Evolutionary conservation across 306 rosid genomes (phyloP).

Genomic region (Rosa persica): DNA sequence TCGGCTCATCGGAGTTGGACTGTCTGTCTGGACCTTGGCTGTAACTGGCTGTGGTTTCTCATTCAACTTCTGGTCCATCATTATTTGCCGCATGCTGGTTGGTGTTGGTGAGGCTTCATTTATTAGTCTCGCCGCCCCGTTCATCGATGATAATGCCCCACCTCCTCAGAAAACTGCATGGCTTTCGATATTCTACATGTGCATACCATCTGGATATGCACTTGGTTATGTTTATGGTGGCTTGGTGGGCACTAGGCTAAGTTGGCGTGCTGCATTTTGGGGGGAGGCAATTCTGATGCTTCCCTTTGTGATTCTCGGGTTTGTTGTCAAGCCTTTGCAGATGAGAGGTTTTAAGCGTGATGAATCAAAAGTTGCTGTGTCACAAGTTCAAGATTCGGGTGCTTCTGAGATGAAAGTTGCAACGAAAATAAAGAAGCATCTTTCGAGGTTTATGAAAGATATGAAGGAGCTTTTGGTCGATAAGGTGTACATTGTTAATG

Average conservation of each 20-base stretch:
- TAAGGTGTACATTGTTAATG: slow-evolving; percentile 63
- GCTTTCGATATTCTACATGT: slow-evolving; percentile 79
- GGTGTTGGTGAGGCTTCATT: slow-evolving; percentile 96
- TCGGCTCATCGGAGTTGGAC: slow-evolving; percentile 82
- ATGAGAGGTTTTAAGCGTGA: slow-evolving; percentile 54
- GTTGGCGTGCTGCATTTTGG: slow-evolving; percentile 76
- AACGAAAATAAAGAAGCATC: slow-evolving; percentile 22
- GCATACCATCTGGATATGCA: slow-evolving; percentile 83
- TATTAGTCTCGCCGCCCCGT: slow-evolving; percentile 90
- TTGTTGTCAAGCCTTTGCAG: slow-evolving; percentile 67
- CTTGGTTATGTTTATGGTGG: slow-evolving; percentile 83
- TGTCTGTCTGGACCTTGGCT: slow-evolving; percentile 78
- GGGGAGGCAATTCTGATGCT: slow-evolving; percentile 71
- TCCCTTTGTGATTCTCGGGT: slow-evolving; percentile 73
- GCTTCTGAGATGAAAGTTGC: slow-evolving; percentile 43
- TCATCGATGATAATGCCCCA: slow-evolving; percentile 89
- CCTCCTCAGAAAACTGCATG: slow-evolving; percentile 66
- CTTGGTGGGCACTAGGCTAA: slow-evolving; percentile 46
- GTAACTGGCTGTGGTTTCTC: slow-evolving; percentile 59
- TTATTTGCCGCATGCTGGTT: slow-evolving; percentile 74
- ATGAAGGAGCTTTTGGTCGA: slow-evolving; percentile 62
- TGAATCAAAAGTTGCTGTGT: slow-evolving; percentile 30
- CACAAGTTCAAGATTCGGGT: slow-evolving; percentile 37
- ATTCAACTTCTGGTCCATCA: slow-evolving; percentile 75
- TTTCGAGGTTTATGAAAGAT: slow-evolving; percentile 53